phyloP scores from a whole-genome alignment of 2,329 filamentous ascomycete genomes.

The Penicillium aurantiogriseum region DNA sequence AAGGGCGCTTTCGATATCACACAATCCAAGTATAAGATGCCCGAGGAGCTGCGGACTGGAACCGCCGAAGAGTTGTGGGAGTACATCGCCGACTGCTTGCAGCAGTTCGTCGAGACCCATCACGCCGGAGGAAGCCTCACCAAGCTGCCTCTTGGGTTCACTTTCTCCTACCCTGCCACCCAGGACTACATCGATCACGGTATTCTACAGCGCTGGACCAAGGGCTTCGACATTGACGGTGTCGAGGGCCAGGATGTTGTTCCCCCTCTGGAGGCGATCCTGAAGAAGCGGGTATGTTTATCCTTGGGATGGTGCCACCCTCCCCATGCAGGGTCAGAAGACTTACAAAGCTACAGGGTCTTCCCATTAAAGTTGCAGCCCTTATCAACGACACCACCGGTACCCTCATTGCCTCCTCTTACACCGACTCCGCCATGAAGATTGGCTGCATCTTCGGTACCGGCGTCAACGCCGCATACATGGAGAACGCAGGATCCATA shows the following conservation, averaged over 20 bases:
- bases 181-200: slow-evolving; percentile 93
- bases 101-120: slow-evolving; percentile 86
- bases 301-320: no score
- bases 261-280: slow-evolving; percentile 77
- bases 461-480: slow-evolving; percentile 96
- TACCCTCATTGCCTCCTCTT: slow-evolving; percentile 92
- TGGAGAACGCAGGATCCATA: slow-evolving; percentile 87
- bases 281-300: slow-evolving; percentile 63
- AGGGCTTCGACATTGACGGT: slow-evolving; percentile 90
- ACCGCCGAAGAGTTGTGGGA: slow-evolving; percentile 86
- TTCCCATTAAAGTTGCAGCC: slow-evolving; percentile 89
- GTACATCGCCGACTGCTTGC: slow-evolving; percentile 87
- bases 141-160: slow-evolving; percentile 79
- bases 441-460: slow-evolving; percentile 99
- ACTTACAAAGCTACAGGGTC: slow-evolving; percentile 55
- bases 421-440: slow-evolving; percentile 89
- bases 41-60: slow-evolving; percentile 85
- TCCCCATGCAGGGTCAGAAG: neutral
- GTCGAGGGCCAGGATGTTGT: slow-evolving; percentile 91
- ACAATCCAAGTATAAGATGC: slow-evolving; percentile 94
- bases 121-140: slow-evolving; percentile 63
- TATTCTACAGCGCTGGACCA: slow-evolving; percentile 91
- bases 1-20: slow-evolving; percentile 92
- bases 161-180: slow-evolving; percentile 91
- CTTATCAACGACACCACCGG: slow-evolving; percentile 98